Conservation (phyloP, 805 yeast genomes). For the Schizosaccharomyces cryophilus region DNA sequence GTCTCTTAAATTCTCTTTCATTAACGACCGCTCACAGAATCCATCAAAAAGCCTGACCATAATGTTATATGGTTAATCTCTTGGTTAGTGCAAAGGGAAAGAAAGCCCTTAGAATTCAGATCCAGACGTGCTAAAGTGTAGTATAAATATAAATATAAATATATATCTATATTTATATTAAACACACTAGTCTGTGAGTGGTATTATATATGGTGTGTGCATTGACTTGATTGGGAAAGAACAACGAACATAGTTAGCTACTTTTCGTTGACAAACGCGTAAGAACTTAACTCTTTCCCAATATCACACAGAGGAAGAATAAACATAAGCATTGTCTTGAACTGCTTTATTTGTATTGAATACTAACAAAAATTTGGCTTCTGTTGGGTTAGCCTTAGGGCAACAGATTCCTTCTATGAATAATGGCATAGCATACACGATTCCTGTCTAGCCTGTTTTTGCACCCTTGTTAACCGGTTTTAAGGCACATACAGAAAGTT, state of each 20-base stretch:
- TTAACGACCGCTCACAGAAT: too few relatives aligned
- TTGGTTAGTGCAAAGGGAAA: too few relatives aligned
- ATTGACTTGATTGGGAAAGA: too few relatives aligned
- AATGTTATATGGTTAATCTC: too few relatives aligned
- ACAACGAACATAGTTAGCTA: neutral
- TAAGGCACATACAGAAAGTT: neutral
- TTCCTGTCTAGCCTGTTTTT: neutral
- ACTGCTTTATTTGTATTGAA: neutral
- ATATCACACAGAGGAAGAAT: neutral
- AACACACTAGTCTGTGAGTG: too few relatives aligned
- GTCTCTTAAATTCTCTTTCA: too few relatives aligned
- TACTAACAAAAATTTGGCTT: neutral
- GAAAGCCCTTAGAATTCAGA: too few relatives aligned
- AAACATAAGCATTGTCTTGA: neutral
- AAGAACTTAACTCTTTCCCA: neutral
- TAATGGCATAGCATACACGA: neutral
- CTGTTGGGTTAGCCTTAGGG: neutral
- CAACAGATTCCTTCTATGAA: neutral
- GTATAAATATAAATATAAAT: too few relatives aligned
- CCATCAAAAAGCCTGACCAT: too few relatives aligned
- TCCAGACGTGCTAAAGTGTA: too few relatives aligned
- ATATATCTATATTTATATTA: too few relatives aligned
- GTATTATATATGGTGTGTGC: too few relatives aligned
- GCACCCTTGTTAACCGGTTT: neutral
- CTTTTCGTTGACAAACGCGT: neutral